Evolutionary conservation across 257 asterid genomes (phyloP), one percentile per base, ranked within the genome.

Genomic region (Solanum dulcamara): DNA sequence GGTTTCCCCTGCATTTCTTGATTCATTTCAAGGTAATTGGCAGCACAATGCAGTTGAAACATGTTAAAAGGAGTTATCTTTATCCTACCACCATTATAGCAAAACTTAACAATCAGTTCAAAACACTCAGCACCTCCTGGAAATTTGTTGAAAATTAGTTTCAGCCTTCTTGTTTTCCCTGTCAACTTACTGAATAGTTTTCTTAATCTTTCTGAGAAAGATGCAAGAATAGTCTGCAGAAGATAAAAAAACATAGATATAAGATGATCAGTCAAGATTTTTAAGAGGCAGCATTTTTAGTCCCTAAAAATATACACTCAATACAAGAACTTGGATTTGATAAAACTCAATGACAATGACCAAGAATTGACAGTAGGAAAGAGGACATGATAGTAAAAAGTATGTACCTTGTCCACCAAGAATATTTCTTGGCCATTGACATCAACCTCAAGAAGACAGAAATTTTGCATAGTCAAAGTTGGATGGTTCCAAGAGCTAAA

Each of bases 71-170:
- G 91, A 26, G 89, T 59, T 32, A 91, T 32, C 82, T 71, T 85
- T 71, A 91, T 84, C 82, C 80, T 89, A 86, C 94, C 90, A 30
- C 88, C 81, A 32, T 80, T 90, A 86, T 92, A 92, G 84, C 94
- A 92, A 86, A 89, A 93, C 71, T 86, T 85, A 48, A 84, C 64
- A 12, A 92, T 84, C 15, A 90, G 93, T 85, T 93, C 96, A 71
- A 93, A 90, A 0, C 91, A 92, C 60, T 90, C 92, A 8, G 93
- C 88, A 11, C 94, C 97, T 35, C 94, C 96, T 3, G 97, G 97
- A 62, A 93, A 93, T 24, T 89, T 94, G 77, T 91, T 85, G 89
- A 94, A 89, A 37, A 94, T 80, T 38, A 94, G 60, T 82, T 91
- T 93, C 70, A 89, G 67, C 28, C 92, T 91, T 42, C 33, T 44